phyloP scores from a whole-genome alignment of 2,329 filamentous ascomycete species.

The Cladophialophora exuberans region DNA sequence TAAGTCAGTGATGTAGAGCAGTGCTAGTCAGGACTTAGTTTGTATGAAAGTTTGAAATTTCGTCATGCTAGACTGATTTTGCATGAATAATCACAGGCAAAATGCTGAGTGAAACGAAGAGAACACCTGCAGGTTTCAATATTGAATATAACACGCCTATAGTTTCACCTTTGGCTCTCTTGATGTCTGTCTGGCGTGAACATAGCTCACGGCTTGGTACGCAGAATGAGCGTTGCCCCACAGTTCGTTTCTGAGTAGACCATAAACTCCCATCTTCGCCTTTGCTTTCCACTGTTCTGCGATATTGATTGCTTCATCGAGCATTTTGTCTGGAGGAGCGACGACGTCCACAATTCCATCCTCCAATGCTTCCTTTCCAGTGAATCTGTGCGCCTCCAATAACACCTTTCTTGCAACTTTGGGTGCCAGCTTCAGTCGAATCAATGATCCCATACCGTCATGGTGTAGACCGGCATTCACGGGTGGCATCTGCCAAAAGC shows the following conservation, averaged over 20 bases:
- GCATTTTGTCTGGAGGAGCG: slow-evolving; percentile 52
- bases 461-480: slow-evolving; percentile 59
- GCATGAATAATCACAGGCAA: too few species aligned
- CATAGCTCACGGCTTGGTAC: slow-evolving; percentile 56
- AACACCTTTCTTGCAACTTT: slow-evolving; percentile 58
- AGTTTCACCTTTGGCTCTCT: slow-evolving; percentile 52
- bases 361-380: slow-evolving; percentile 52
- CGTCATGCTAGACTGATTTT: too few species aligned
- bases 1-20: too few species aligned
- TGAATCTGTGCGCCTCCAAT: slow-evolving; percentile 58
- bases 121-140: not conserved
- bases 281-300: slow-evolving; percentile 46
- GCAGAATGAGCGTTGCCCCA: slow-evolving; percentile 56
- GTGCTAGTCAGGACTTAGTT: too few species aligned
- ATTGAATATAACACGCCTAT: too few species aligned
- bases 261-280: slow-evolving; percentile 49
- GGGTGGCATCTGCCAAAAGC: slow-evolving; percentile 55
- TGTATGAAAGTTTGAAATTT: too few species aligned
- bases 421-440: slow-evolving; percentile 54
- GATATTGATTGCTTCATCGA: slow-evolving; percentile 47
- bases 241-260: slow-evolving; percentile 54
- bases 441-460: slow-evolving; percentile 56
- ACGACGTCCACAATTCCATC: slow-evolving; percentile 59
- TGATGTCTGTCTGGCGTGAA: slow-evolving; percentile 50
- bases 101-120: too few species aligned